phyloP scores from a whole-genome alignment of 139 green algal species.

The Picochlorum sp. region DNA sequence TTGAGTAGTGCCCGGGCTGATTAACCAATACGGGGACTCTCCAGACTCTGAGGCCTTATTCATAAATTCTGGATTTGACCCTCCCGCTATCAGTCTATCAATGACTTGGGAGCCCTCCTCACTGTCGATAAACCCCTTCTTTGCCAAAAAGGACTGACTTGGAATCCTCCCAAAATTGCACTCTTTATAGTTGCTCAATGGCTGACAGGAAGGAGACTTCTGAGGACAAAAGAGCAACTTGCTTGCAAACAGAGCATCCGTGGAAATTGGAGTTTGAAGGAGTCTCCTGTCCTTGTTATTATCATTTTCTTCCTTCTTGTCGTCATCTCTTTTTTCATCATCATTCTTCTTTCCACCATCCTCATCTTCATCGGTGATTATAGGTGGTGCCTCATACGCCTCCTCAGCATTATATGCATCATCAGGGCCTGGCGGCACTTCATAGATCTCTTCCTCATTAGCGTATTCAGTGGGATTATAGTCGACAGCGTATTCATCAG shows the following conservation, averaged over 20 bases:
- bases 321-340: slow-evolving; percentile 2
- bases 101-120: not conserved
- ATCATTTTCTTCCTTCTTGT: not conserved
- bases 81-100: not conserved
- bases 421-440: too few relatives aligned
- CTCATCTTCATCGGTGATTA: not conserved
- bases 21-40: slow-evolving; percentile 5
- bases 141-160: slow-evolving; percentile 4
- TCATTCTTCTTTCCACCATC: not conserved
- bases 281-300: not conserved
- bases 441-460: not conserved
- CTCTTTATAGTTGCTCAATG: not conserved
- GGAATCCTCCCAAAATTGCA: slow-evolving; percentile 10
- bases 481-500: not conserved
- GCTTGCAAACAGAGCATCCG: not conserved
- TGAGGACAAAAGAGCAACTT: slow-evolving; percentile 1
- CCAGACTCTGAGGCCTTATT: not conserved
- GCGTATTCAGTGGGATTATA: not conserved
- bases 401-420: not conserved
- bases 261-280: not conserved
- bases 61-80: slow-evolving; percentile 11
- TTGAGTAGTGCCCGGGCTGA: not conserved
- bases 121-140: not conserved
- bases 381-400: not conserved
- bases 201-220: not conserved